These are phyloP conservation scores for Trichoderma sp. DNA, from an alignment of 2,329 filamentous ascomycete species.

Conservation along the genomic window DNA sequence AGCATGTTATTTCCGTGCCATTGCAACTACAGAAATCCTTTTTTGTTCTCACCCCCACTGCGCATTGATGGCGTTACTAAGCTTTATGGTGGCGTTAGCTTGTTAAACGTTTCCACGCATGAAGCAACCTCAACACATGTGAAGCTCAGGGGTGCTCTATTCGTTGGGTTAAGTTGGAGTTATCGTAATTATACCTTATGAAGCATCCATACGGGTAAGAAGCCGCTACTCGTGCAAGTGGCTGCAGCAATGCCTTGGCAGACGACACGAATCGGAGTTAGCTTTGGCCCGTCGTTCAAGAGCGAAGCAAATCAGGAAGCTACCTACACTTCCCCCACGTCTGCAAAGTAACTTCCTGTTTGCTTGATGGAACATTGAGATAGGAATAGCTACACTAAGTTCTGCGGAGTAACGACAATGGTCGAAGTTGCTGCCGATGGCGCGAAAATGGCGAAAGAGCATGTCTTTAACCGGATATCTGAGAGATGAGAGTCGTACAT, in stretches of 20 bases:
- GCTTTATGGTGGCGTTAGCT: slow-evolving; percentile 5
- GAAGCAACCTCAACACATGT: not conserved
- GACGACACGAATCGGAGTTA: not conserved
- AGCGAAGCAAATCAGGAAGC: not conserved
- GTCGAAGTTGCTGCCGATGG: not conserved
- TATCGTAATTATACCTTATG: not conserved
- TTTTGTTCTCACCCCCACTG: not conserved
- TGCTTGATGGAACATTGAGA: not conserved
- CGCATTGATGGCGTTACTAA: slow-evolving; percentile 1
- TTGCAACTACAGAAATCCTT: not conserved
- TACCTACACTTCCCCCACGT: not conserved
- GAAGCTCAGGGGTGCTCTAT: not conserved
- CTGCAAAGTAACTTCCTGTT: not conserved
- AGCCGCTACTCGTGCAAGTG: not conserved
- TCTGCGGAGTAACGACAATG: not conserved
- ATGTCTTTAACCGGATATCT: not conserved
- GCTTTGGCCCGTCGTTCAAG: not conserved
- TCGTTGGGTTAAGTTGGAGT: not conserved
- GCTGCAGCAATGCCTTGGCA: not conserved
- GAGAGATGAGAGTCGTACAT: not conserved
- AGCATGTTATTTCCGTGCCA: not conserved
- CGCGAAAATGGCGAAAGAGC: not conserved
- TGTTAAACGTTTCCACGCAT: not conserved
- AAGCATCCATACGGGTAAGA: not conserved
- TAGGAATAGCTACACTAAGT: not conserved